Evolutionary conservation across 1,139 yeast genomes (phyloP).

Genomic region (Hemisphaericaspora xylofermentans): DNA sequence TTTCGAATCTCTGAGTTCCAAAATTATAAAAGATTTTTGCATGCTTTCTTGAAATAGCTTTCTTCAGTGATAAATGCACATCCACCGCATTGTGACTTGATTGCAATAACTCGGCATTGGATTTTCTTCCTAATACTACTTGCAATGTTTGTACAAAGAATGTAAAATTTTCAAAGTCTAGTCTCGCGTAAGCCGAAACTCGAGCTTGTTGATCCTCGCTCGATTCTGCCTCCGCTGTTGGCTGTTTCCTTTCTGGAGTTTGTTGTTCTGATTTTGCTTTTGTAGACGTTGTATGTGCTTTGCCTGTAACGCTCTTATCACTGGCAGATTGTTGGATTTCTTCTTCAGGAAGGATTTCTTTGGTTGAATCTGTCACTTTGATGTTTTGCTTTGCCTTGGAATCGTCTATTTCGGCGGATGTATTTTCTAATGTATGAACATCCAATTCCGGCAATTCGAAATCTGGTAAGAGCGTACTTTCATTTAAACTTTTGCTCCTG

Average conservation of each 20-base stretch:
- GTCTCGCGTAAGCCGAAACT: slow-evolving; percentile 89
- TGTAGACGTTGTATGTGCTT: neutral
- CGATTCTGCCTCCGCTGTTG: slow-evolving; percentile 11
- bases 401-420: neutral
- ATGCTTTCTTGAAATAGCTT: slow-evolving; percentile 89
- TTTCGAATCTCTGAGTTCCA: slow-evolving; percentile 89
- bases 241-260: slow-evolving; percentile 15
- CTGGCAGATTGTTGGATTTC: neutral
- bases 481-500: neutral
- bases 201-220: slow-evolving; percentile 35
- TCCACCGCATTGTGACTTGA: slow-evolving; percentile 65
- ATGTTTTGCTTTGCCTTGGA: neutral
- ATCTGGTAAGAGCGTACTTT: neutral
- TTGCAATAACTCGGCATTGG: slow-evolving; percentile 63
- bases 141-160: slow-evolving; percentile 95
- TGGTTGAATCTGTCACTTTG: neutral
- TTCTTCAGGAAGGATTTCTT: neutral
- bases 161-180: slow-evolving; percentile 89
- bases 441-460: neutral
- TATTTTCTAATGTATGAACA: neutral
- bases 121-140: slow-evolving; percentile 85
- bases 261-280: slow-evolving; percentile 7
- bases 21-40: slow-evolving; percentile 94
- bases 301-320: neutral
- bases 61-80: slow-evolving; percentile 86